Conservation (phyloP, 768 basidiomycete genomes). For the Plicaturopsis crispa region DNA sequence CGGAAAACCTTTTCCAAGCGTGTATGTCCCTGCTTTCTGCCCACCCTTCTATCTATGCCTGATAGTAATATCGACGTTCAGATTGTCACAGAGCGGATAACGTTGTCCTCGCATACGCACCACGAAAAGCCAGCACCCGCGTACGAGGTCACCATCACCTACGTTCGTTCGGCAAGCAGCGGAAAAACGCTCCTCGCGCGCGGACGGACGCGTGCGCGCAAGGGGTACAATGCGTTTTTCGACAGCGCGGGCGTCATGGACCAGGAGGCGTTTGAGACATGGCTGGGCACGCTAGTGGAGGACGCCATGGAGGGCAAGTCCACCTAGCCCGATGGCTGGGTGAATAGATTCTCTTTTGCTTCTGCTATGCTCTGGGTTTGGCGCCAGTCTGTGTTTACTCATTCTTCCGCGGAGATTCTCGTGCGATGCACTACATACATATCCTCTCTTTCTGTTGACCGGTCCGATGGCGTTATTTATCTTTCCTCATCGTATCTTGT, state of each 20-base stretch:
- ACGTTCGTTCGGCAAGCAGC: slow-evolving; percentile 72
- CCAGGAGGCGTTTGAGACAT: slow-evolving; percentile 65
- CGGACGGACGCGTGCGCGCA: slow-evolving; percentile 49
- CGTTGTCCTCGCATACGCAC: slow-evolving; percentile 60
- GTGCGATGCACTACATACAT: no score
- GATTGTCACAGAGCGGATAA: slow-evolving; percentile 90
- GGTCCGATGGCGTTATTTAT: not conserved
- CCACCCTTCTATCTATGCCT: not conserved
- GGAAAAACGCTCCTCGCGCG: slow-evolving; percentile 82
- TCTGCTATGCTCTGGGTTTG: not conserved
- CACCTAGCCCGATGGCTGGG: slow-evolving; percentile 18
- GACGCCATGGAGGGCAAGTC: slow-evolving; percentile 64
- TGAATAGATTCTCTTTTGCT: not conserved
- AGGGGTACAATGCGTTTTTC: slow-evolving; percentile 69
- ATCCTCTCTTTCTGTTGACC: not conserved
- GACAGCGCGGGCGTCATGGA: slow-evolving; percentile 76
- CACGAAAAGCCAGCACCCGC: slow-evolving; percentile 53
- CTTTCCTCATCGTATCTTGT: not conserved
- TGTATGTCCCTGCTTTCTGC: slow-evolving; percentile 31
- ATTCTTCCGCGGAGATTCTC: no score
- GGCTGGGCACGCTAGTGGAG: slow-evolving; percentile 73
- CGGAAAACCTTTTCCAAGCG: slow-evolving; percentile 86
- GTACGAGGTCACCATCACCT: slow-evolving; percentile 61
- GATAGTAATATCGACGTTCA: slow-evolving; percentile 18
- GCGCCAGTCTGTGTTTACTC: no score